Conservation (phyloP, 768 basidiomycete genomes). For the Leucosporidium creatinivorum region DNA sequence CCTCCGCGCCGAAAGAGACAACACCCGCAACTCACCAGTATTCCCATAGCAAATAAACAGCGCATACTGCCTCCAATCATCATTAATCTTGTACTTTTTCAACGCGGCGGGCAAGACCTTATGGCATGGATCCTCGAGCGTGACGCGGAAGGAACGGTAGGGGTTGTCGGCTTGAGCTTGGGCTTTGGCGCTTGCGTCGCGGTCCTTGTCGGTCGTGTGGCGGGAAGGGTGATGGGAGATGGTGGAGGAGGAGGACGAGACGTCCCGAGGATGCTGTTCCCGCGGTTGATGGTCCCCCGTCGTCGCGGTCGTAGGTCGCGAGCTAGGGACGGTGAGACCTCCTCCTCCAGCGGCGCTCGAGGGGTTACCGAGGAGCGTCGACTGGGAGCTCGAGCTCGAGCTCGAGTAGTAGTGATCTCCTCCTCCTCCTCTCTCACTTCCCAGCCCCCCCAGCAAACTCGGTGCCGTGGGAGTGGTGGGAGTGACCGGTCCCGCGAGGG, state of each 20-base stretch:
- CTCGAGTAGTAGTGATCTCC: too few species aligned
- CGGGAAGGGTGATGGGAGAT: not conserved
- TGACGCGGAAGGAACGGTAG: conserved; percentile 88
- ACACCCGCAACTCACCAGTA: conserved; percentile 54
- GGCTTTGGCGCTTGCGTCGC: not conserved
- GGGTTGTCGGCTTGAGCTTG: conserved; percentile 47
- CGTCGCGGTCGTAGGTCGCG: too few species aligned
- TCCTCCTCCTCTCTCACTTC: too few species aligned
- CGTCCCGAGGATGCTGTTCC: not conserved
- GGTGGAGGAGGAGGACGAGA: not conserved
- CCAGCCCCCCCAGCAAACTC: too few species aligned
- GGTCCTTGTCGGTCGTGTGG: not conserved
- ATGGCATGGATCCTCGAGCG: conserved; percentile 94
- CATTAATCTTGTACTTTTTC: conserved; percentile 98
- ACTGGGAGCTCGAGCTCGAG: too few species aligned
- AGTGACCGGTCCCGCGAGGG: conserved; percentile 14
- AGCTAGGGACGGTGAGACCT: too few species aligned
- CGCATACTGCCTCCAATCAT: conserved; percentile 98
- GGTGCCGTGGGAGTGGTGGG: conserved; percentile 30
- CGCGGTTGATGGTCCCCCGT: too few species aligned
- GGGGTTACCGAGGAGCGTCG: too few species aligned
- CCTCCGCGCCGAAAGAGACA: too few species aligned
- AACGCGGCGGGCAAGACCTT: conserved; percentile 95
- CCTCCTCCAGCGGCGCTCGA: too few species aligned
- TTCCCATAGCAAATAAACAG: conserved; percentile 99